A percentile compares a stretch with the other conserved stretches of the same genome.
Evolutionary conservation across 495 filamentous ascomycete genomes (phyloP).

Genomic region (Thozetella sp.): DNA sequence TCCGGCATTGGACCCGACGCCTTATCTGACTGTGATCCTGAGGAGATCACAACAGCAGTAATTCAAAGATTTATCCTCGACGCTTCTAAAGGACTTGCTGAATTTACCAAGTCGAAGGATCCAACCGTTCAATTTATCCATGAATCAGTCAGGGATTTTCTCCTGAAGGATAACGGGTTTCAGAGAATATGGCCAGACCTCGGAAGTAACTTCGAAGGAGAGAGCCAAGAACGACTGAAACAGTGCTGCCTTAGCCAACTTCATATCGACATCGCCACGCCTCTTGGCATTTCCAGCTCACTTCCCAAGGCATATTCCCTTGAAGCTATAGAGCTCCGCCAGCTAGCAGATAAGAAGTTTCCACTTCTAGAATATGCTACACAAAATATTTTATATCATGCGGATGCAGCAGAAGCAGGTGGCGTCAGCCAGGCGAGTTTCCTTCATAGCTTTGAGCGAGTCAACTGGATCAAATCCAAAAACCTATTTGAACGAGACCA

Average conservation of each 20-base stretch:
- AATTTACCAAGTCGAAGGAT: slow-evolving; percentile 24
- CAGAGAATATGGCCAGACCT: slow-evolving; percentile 31
- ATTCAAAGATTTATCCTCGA: slow-evolving; percentile 26
- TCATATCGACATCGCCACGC: slow-evolving; percentile 4
- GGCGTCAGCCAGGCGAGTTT: slow-evolving; percentile 37
- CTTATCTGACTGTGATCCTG: slow-evolving; percentile 9
- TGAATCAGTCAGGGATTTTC: slow-evolving; percentile 42
- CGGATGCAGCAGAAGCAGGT: slow-evolving; percentile 15
- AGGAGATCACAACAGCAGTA: background rate
- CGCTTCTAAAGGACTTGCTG: slow-evolving; percentile 36
- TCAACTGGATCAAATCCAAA: slow-evolving; percentile 35
- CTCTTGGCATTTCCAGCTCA: background rate
- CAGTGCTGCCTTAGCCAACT: slow-evolving; percentile 32
- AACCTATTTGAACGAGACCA: slow-evolving; percentile 25
- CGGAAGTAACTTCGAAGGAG: slow-evolving; percentile 15
- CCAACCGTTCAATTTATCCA: slow-evolving; percentile 43
- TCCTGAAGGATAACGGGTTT: slow-evolving; percentile 28
- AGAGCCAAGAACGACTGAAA: slow-evolving; percentile 35
- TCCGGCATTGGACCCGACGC: slow-evolving; percentile 19
- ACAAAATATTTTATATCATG: slow-evolving; percentile 14
- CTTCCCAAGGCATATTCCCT: slow-evolving; percentile 13
- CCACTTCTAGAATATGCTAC: slow-evolving; percentile 16
- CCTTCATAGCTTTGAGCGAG: slow-evolving; percentile 28
- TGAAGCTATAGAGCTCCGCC: slow-evolving; percentile 18
- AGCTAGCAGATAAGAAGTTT: slow-evolving; percentile 6